phyloP scores from a whole-genome alignment of 148 eudicot genomes.

The Pouteria glomerata region DNA sequence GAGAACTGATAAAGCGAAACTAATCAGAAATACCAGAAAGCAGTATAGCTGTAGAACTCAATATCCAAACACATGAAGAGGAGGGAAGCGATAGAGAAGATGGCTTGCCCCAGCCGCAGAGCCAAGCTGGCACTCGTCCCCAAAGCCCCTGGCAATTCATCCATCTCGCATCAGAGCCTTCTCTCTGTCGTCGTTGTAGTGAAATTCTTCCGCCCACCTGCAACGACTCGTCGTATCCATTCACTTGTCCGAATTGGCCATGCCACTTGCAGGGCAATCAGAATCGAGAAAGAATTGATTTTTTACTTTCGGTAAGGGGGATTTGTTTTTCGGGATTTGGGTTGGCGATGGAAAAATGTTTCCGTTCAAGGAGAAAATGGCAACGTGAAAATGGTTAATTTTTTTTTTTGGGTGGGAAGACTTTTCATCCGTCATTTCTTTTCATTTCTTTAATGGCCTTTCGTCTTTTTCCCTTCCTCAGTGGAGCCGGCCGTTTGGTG shows the following conservation, averaged over 20 bases:
- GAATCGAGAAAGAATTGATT: too few relatives aligned
- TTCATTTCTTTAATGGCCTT: too few relatives aligned
- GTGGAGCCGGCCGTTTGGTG: too few relatives aligned
- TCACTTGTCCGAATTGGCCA: constrained; percentile 5
- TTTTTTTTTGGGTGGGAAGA: too few relatives aligned
- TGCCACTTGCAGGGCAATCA: neutral
- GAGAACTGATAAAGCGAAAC: neutral
- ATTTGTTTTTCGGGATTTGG: neutral
- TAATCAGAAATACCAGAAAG: constrained; percentile 36
- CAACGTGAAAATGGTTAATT: too few relatives aligned
- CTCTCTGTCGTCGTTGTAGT: neutral
- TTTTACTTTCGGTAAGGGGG: too few relatives aligned
- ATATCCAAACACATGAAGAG: constrained; percentile 77
- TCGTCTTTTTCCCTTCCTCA: too few relatives aligned
- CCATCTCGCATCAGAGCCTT: constrained; percentile 29
- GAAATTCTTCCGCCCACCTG: neutral
- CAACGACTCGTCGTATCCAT: constrained; percentile 6
- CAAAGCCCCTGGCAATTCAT: constrained; percentile 61
- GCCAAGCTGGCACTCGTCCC: constrained; percentile 80
- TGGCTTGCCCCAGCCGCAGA: constrained; percentile 58
- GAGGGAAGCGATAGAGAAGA: constrained; percentile 66
- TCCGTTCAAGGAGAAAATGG: neutral
- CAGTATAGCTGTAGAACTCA: constrained; percentile 54
- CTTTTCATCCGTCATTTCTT: too few relatives aligned
- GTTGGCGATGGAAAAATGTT: neutral